Base-by-base conservation (phyloP, 176 grass and related monocot species). In the Ampelocalamus luodianensis region DNA sequence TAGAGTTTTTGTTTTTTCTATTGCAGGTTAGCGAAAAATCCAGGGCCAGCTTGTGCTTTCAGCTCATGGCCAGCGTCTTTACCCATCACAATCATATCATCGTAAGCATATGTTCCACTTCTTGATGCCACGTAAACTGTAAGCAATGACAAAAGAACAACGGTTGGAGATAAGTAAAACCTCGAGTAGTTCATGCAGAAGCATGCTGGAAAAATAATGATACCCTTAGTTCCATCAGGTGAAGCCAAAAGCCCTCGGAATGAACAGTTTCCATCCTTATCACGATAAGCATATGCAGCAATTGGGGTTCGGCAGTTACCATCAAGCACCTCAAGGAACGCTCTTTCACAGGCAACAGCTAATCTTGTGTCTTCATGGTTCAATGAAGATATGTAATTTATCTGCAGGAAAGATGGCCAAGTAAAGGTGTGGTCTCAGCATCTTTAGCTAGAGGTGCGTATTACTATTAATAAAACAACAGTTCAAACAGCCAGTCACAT, bases 341-440 rank as follows among this genome's bases (percentile, higher is more conserved):
- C 96, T 80, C 93, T 91, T 83, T 98, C 96, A 75, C 91, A 93
- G 42, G 85, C 61, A 83, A 98, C 91, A 83, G 93, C 96, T 90
- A 98, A 87, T 88, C 91, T 93, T 79, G 96, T 98, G 60, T 92
- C 93, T 67, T 98, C 93, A 64, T 98, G 96, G 85, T 93, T 93
- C 80, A 98, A 54, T 23, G 88, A 90, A 71, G 93, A 86, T 43
- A 98, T 61, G 45, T 95, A 98, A 61, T 92, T 86, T 78, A 81
- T 89, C 96, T 98, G 72, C 58, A 62, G 50, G 50, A 29, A 90
- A 63, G 32, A 44, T 4, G 38, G 37, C n/a, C 20, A 76, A 74
- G 67, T 5, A 65, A 43, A 48, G 66, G 18, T 53, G 55, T 18
- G 20, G 13, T 39, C 32, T 39, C 6, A 79, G 43, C 42, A 78